These are phyloP conservation scores for Cryphonectria japonica DNA, from an alignment of 2,329 filamentous ascomycete genomes.

Conservation along the genomic window DNA sequence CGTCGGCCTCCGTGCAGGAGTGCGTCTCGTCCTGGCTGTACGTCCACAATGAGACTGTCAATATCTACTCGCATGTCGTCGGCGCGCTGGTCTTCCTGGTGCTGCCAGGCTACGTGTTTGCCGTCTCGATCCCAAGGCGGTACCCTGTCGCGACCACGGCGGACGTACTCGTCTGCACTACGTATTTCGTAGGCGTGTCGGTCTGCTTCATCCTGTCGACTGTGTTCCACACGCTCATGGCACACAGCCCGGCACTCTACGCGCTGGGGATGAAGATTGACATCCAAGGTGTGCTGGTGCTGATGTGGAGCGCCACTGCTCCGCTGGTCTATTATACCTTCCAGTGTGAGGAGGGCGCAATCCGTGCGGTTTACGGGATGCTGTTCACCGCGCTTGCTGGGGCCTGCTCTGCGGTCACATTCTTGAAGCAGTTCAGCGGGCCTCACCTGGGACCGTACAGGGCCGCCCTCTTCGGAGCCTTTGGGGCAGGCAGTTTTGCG, in stretches of 20 bases:
- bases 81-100: constrained; percentile 45
- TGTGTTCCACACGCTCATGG: constrained; percentile 61
- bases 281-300: constrained; percentile 62
- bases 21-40: constrained; percentile 36
- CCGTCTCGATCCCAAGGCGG: constrained; percentile 38
- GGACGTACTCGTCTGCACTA: constrained; percentile 47
- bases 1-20: constrained; percentile 33
- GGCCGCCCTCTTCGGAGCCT: constrained; percentile 45
- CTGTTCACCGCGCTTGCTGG: constrained; percentile 42
- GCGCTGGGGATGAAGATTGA: constrained; percentile 61
- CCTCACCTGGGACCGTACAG: constrained; percentile 44
- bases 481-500: constrained; percentile 46
- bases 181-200: constrained; percentile 49
- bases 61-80: constrained; percentile 51
- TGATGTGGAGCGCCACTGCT: constrained; percentile 66
- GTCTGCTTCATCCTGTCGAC: constrained; percentile 52
- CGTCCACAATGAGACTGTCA: constrained; percentile 43
- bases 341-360: constrained; percentile 38
- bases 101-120: constrained; percentile 43
- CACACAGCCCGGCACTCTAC: constrained; percentile 54
- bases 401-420: constrained; percentile 43
- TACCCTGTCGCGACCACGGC: constrained; percentile 40
- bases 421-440: constrained; percentile 43
- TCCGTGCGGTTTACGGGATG: constrained; percentile 43
- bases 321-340: constrained; percentile 63